These are phyloP conservation scores for Rossbeevera mucosa DNA, from an alignment of 768 basidiomycete species.

Conservation along the genomic window DNA sequence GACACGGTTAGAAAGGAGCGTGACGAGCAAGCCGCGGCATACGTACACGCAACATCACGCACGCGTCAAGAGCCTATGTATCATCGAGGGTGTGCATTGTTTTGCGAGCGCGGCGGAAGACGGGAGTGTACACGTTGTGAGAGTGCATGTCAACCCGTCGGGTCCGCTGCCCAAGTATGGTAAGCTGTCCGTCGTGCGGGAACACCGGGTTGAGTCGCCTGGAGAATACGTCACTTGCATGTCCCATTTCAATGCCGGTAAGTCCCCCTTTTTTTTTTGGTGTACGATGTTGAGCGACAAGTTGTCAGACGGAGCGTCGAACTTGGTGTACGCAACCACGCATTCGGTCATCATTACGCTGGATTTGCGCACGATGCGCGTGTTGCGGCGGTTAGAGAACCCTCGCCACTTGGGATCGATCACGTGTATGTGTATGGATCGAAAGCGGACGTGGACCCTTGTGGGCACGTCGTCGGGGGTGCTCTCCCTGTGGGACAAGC, in stretches of 20 bases:
- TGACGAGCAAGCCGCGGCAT: conserved; percentile 77
- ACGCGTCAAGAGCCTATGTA: conserved; percentile 63
- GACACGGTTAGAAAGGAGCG: conserved; percentile 88
- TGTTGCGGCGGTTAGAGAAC: conserved; percentile 74
- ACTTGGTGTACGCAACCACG: conserved; percentile 81
- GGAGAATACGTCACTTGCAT: conserved; percentile 85
- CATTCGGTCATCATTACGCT: conserved; percentile 70
- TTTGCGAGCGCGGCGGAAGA: conserved; percentile 85
- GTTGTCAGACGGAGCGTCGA: conserved; percentile 64
- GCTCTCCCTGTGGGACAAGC: conserved; percentile 89
- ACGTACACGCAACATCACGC: conserved; percentile 73
- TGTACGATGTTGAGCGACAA: not conserved
- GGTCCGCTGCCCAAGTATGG: conserved; percentile 77
- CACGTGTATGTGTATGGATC: conserved; percentile 78
- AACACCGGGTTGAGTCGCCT: conserved; percentile 64
- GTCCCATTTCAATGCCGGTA: conserved; percentile 76
- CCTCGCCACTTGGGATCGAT: conserved; percentile 85
- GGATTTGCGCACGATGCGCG: conserved; percentile 81
- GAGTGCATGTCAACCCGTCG: conserved; percentile 68
- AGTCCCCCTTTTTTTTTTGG: conserved; percentile 7
- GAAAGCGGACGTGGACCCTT: conserved; percentile 82
- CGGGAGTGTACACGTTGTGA: conserved; percentile 78
- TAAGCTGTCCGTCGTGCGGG: conserved; percentile 76
- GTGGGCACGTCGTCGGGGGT: conserved; percentile 84
- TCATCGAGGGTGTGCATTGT: conserved; percentile 82